Percentiles rank a stretch among this genome's conserved stretches.
Conservation (phyloP, 306 rosid genomes). For the Nissolia schottii region DNA sequence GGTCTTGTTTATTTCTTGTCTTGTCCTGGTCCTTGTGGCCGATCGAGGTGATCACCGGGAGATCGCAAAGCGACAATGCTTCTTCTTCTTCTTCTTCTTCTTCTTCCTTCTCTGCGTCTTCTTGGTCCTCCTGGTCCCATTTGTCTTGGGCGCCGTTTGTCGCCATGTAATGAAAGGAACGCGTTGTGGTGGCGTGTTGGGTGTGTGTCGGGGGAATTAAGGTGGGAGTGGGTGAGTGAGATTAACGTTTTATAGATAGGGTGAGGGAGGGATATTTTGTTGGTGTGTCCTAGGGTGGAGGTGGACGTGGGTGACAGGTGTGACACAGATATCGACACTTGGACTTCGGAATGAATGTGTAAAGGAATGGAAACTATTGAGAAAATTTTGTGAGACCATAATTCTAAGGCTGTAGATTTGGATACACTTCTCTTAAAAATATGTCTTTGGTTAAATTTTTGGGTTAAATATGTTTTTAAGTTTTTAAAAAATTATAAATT, state of each 20-base stretch:
- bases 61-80: slow-evolving; percentile 71
- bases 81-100: slow-evolving; percentile 47
- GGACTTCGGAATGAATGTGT: slow-evolving; percentile 30
- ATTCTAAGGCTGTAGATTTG: no score
- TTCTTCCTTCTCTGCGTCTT: not conserved
- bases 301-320: slow-evolving; percentile 28
- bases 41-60: slow-evolving; percentile 40
- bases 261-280: not conserved
- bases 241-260: not conserved
- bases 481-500: no score
- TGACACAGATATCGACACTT: slow-evolving; percentile 21
- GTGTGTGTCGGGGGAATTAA: not conserved
- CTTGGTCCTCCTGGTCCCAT: not conserved
- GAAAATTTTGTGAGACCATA: no score
- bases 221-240: slow-evolving; percentile 5
- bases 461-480: no score
- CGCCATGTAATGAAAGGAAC: slow-evolving; percentile 37
- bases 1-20: not conserved
- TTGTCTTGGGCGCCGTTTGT: slow-evolving; percentile 18
- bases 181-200: not conserved
- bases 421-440: no score
- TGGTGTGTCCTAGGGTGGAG: not conserved
- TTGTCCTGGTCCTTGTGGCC: slow-evolving; percentile 16
- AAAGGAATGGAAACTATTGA: slow-evolving; percentile 17
- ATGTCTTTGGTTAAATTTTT: no score